A percentile compares a stretch with the other conserved stretches of the same genome.
These are phyloP conservation scores for Phytophthora syringae DNA, from an alignment of 352 stramenopile species.

Conservation along the genomic window DNA sequence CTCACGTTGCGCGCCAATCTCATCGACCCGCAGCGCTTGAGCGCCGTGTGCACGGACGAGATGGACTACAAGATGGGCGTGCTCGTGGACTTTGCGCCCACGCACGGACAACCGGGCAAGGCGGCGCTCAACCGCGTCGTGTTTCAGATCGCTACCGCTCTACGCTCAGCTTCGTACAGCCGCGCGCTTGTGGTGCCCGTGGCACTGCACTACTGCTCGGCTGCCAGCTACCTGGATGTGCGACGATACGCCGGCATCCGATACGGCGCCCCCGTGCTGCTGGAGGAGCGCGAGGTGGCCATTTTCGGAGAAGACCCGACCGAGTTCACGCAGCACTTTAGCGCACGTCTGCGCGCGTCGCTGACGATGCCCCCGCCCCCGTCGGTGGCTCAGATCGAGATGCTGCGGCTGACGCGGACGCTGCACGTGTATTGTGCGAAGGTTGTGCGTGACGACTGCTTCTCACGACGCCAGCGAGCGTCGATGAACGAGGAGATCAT, in stretches of 20 bases:
- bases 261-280: slow-evolving; percentile 68
- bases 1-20: slow-evolving; percentile 56
- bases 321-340: slow-evolving; percentile 73
- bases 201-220: slow-evolving; percentile 67
- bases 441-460: slow-evolving; percentile 71
- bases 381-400: slow-evolving; percentile 68
- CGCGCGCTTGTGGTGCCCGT: slow-evolving; percentile 69
- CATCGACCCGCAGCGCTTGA: slow-evolving; percentile 41
- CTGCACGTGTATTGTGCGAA: slow-evolving; percentile 78
- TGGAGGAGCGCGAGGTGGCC: slow-evolving; percentile 61
- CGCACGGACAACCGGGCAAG: slow-evolving; percentile 38
- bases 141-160: slow-evolving; percentile 52
- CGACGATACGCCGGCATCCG: slow-evolving; percentile 62
- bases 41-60: slow-evolving; percentile 49
- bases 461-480: slow-evolving; percentile 71
- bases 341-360: slow-evolving; percentile 53
- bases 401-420: slow-evolving; percentile 68
- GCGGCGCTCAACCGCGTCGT: slow-evolving; percentile 63
- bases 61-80: slow-evolving; percentile 69
- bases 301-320: slow-evolving; percentile 69
- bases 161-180: slow-evolving; percentile 45
- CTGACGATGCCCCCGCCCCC: slow-evolving; percentile 66
- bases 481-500: slow-evolving; percentile 86
- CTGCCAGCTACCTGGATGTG: slow-evolving; percentile 51
- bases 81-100: slow-evolving; percentile 57